A percentile compares a stretch with the other conserved stretches of the same genome.
phyloP scores from a whole-genome alignment of 345 rosid species.

The Streptanthus diversifolius region DNA sequence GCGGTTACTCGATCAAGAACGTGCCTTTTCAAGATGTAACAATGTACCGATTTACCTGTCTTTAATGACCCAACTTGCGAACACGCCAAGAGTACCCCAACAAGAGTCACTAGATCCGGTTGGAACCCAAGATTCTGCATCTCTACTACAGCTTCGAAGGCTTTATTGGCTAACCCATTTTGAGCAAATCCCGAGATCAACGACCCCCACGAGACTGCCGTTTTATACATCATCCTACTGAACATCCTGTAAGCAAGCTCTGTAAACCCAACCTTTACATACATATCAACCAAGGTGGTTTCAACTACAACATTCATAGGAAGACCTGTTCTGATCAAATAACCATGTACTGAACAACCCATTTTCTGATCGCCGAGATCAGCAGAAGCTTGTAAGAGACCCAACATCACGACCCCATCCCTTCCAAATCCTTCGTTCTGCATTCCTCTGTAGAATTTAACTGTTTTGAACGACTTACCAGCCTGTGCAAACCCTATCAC shows the following conservation, averaged over 20 bases:
- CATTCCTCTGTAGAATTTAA: slow-evolving; percentile 54
- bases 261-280: slow-evolving; percentile 56
- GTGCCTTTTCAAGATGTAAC: slow-evolving; percentile 48
- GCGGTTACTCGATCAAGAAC: slow-evolving; percentile 40
- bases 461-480: slow-evolving; percentile 45
- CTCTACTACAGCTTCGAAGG: slow-evolving; percentile 45
- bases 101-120: slow-evolving; percentile 55
- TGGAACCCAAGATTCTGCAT: slow-evolving; percentile 52
- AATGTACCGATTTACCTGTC: slow-evolving; percentile 55
- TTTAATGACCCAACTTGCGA: slow-evolving; percentile 58
- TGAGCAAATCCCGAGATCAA: slow-evolving; percentile 62
- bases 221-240: slow-evolving; percentile 42
- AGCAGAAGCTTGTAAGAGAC: slow-evolving; percentile 64
- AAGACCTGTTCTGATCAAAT: slow-evolving; percentile 47
- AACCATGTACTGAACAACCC: slow-evolving; percentile 61
- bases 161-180: slow-evolving; percentile 50
- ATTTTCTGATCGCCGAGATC: slow-evolving; percentile 44
- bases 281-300: slow-evolving; percentile 66
- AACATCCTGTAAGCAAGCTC: slow-evolving; percentile 55
- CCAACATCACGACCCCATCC: slow-evolving; percentile 53
- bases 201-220: slow-evolving; percentile 54
- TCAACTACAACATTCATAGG: slow-evolving; percentile 42
- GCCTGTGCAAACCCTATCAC: slow-evolving; percentile 53
- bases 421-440: slow-evolving; percentile 55
- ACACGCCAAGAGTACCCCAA: slow-evolving; percentile 52